Evolutionary conservation across 352 stramenopile genomes (phyloP).

Genomic region (Hyaloperonospora brassicae): DNA sequence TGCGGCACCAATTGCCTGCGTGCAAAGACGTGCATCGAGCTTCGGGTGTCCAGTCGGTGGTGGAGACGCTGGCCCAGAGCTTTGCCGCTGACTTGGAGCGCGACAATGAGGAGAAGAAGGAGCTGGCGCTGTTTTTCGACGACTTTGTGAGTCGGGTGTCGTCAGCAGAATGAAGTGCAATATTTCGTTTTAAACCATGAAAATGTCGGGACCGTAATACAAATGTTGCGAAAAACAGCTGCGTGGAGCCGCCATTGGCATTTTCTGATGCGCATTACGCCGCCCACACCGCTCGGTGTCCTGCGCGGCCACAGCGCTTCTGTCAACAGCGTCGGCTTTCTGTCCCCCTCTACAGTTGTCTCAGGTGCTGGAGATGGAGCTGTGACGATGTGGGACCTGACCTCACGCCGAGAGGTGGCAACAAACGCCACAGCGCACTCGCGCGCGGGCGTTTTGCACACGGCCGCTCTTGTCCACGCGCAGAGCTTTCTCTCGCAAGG

Average conservation of each 20-base stretch:
- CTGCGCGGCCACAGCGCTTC: conserved; percentile 57
- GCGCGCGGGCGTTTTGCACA: conserved; percentile 68
- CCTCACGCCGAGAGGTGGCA: conserved; percentile 40
- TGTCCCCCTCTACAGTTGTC: conserved; percentile 28
- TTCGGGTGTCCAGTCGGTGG: conserved; percentile 33
- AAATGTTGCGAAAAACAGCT: conserved; percentile 13
- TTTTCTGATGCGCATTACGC: conserved; percentile 4
- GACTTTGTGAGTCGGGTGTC: conserved; percentile 26
- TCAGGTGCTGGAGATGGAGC: conserved; percentile 55
- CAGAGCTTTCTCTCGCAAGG: conserved; percentile 55
- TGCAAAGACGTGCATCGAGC: conserved; percentile 37
- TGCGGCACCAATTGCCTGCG: conserved; percentile 49
- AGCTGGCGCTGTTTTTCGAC: conserved; percentile 37
- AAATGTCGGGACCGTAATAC: too few species aligned
- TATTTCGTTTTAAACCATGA: too few species aligned
- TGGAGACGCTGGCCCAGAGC: conserved; percentile 25
- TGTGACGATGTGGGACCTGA: conserved; percentile 71
- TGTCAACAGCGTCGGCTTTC: conserved; percentile 55
- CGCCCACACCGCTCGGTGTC: conserved; percentile 47
- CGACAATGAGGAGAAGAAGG: conserved; percentile 47
- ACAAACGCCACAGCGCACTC: conserved; percentile 40
- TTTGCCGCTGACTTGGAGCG: conserved; percentile 28
- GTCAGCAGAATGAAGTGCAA: too few species aligned
- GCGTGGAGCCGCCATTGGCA: conserved; percentile 14
- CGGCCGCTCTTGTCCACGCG: conserved; percentile 9